Base-by-base conservation (phyloP, 306 rosid genomes). In the Heteromeles arbutifolia region DNA sequence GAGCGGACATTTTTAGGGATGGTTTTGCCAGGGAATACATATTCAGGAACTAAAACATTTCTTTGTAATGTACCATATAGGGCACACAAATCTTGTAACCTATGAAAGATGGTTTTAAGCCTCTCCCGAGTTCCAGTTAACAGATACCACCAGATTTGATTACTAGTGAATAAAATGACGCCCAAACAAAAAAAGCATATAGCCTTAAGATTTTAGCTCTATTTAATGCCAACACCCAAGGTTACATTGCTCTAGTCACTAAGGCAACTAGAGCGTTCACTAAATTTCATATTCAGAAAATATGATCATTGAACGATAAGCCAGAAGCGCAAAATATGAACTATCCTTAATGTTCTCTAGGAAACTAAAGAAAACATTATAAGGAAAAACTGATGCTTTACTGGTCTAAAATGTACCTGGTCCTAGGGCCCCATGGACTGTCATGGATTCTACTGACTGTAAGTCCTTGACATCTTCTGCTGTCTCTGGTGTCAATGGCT, bases 401-500 rank as follows among this genome's bases (percentile, higher is more conserved):
- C n/a, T 21, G 58, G 44, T 67, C 32, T 54, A 24, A 59, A 52
- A n/a, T 24, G 75, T 82, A 90, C 98, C 96, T 77, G 93, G 78
- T 80, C 92, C 82, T 76, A 87, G 80, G 80, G 93, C 82, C 80
- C 98, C 98, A 3, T 85, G 91, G 61, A 89, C 86, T n/a, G 86
- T 80, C 80, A 91, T 77, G 83, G 72, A 86, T 72, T 94, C 97
- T 43, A 87, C 82, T 25, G 93, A 83, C 44, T 82, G 86, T 69
- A 70, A 61, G 85, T 91, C 98, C 80, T 85, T 88, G 21, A 77
- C 78, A 62, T 86, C 86, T 69, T 88, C 87, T 9, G 84, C 71
- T 78, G 83, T 67, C 79, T 88, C 92, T 39, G 97, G 97, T 41
- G 97, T 94, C 84, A 94, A 80, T 1, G 97, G 78, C 76, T 85